Evolutionary conservation across 768 basidiomycete genomes (phyloP).

Genomic region (Agaricus blazei): DNA sequence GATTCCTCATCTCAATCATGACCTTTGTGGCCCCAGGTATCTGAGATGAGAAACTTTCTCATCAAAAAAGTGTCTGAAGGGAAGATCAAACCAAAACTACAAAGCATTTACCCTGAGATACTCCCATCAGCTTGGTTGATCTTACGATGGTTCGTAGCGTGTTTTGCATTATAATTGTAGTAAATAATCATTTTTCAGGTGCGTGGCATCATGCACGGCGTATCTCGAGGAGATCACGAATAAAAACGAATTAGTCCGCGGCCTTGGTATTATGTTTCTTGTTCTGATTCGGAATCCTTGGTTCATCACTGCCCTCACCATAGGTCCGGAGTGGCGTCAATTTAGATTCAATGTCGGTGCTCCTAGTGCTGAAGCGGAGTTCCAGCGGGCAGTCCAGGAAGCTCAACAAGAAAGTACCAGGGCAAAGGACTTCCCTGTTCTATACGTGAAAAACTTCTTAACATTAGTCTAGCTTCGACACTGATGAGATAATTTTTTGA

Average conservation of each 20-base stretch:
- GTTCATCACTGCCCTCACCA: not conserved
- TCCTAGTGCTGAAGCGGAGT: slow-evolving; percentile 68
- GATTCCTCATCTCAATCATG: not conserved
- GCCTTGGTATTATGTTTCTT: slow-evolving; percentile 35
- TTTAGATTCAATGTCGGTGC: slow-evolving; percentile 69
- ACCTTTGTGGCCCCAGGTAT: slow-evolving; percentile 29
- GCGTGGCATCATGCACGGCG: slow-evolving; percentile 68
- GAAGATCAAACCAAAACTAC: slow-evolving; percentile 47
- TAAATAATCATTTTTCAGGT: slow-evolving; percentile 32
- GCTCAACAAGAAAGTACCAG: slow-evolving; percentile 35
- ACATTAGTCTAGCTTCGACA: not conserved
- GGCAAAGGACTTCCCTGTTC: slow-evolving; percentile 39
- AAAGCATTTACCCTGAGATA: slow-evolving; percentile 43
- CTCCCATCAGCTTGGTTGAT: slow-evolving; percentile 62
- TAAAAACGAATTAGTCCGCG: slow-evolving; percentile 48
- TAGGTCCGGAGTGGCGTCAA: slow-evolving; percentile 50
- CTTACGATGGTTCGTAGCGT: slow-evolving; percentile 46
- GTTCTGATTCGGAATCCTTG: not conserved
- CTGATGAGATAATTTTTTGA: not conserved
- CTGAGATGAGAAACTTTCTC: slow-evolving; percentile 57
- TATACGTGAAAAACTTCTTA: slow-evolving; percentile 30
- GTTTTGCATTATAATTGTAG: not conserved
- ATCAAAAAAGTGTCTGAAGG: slow-evolving; percentile 44
- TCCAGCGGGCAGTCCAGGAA: slow-evolving; percentile 36
- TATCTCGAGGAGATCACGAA: slow-evolving; percentile 60